A percentile compares a stretch with the other conserved stretches of the same genome.
phyloP scores from a whole-genome alignment of 116 monocot genomes.

The Cymodocea nodosa region DNA sequence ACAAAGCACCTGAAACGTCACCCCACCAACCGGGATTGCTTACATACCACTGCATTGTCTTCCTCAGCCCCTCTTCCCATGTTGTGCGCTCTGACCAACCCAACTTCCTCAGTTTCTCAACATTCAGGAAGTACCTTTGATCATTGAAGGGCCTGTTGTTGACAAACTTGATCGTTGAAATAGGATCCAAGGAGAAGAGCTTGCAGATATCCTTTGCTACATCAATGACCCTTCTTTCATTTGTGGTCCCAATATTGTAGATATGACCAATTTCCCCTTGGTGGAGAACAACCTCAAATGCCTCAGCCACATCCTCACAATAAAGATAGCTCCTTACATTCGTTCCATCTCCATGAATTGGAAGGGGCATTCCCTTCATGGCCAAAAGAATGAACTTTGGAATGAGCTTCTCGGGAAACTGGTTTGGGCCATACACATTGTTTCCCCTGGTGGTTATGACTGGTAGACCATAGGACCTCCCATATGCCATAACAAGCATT shows the following conservation, averaged over 20 bases:
- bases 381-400: conserved; percentile 19
- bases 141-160: conserved; percentile 23
- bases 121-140: conserved; percentile 20
- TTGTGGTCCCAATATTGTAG: conserved; percentile 18
- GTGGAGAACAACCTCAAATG: conserved; percentile 26
- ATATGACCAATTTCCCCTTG: conserved; percentile 21
- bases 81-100: conserved; percentile 14
- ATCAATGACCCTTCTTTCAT: conserved; percentile 20
- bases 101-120: conserved; percentile 18
- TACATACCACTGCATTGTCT: conserved; percentile 22
- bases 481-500: conserved; percentile 28
- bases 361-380: conserved; percentile 14
- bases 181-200: conserved; percentile 11
- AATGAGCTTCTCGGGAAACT: conserved; percentile 26
- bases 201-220: conserved; percentile 17
- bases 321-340: conserved; percentile 27
- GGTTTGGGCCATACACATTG: conserved; percentile 22
- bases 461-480: conserved; percentile 16
- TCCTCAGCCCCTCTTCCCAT: conserved; percentile 19
- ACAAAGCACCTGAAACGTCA: conserved; percentile 20
- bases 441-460: conserved; percentile 23
- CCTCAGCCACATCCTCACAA: conserved; percentile 25
- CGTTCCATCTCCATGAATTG: conserved; percentile 20
- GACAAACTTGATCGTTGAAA: conserved; percentile 13
- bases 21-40: conserved; percentile 23